Evolutionary conservation across 805 yeast species (phyloP), one percentile per base, ranked within the genome.

Genomic region (Clavispora santaluciae): DNA sequence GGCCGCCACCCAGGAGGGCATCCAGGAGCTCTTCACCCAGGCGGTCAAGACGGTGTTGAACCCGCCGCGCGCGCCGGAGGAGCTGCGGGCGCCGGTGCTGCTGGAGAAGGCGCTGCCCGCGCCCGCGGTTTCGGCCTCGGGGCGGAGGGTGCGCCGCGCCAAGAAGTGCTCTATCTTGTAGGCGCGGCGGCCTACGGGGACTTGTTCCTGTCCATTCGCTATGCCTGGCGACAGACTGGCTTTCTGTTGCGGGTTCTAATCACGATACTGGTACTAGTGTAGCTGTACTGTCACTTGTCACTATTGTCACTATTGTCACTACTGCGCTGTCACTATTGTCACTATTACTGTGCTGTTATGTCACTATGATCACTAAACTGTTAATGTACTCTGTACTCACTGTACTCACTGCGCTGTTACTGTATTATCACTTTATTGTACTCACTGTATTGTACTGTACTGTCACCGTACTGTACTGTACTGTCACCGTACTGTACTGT

Each of bases 1-100:
- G 5, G 95, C 96, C 7, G 84, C 90, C 10, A 83, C 91, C 16
- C 96, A 88, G 64, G 75, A 73, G 40, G 96, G 96, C 12, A 88
- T 89, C 35, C 84, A 83, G 57, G 84, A 83, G 41, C 84, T 88
- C 5, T 89, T 89, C 53, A 95, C 89, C 54, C 79, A 68, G 43
- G 95, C 95, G 8, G 87, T 88, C 28, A 76, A 79, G 46, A 72
- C 82, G 0, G 90, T 83, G 10, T 71, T 83, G 40, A 64, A 71
- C 45, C 79, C 81, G 22, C 76, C 80, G 13, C 54, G 53, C 38
- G 42, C 42, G 22, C 44, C 43, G 39, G 36, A 50, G 25, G 42
- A 46, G 29, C 46, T 44, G 8, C 40, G 54, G 11, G 46, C 51
- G 6, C 50, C 48, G 3, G 22, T 38, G 16, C 28, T 41, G 23